Percentiles rank a stretch among this genome's conserved stretches.
phyloP scores from a whole-genome alignment of 2,329 filamentous ascomycete species.

The Cryphonectria nitschkei region DNA sequence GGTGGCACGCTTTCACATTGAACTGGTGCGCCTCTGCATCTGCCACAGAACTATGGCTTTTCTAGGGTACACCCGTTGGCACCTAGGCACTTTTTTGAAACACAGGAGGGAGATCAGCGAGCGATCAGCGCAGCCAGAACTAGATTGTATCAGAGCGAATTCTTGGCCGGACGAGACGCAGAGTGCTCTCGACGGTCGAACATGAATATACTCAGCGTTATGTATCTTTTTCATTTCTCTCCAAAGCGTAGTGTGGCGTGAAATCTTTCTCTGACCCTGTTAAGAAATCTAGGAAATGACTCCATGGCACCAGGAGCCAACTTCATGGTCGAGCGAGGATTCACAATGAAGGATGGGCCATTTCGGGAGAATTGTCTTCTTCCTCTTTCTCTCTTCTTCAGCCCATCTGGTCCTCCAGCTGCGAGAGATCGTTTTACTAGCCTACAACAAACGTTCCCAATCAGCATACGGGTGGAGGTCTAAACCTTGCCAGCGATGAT shows the following conservation, averaged over 20 bases:
- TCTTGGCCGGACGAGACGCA: background rate
- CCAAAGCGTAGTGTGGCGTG: background rate
- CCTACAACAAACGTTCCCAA: background rate
- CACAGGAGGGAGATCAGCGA: background rate
- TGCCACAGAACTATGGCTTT: too few relatives aligned
- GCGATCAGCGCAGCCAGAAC: background rate
- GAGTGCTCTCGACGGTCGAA: background rate
- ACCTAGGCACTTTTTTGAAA: too few relatives aligned
- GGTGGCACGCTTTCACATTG: background rate
- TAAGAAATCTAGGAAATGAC: background rate
- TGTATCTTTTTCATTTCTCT: background rate
- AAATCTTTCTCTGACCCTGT: background rate
- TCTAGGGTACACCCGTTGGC: too few relatives aligned
- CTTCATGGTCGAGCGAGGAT: background rate
- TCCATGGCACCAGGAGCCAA: background rate
- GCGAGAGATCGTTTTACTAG: too few relatives aligned
- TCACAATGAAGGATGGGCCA: too few relatives aligned
- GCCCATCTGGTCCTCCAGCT: background rate
- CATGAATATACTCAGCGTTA: background rate
- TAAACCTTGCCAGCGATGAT: slow-evolving; percentile 15
- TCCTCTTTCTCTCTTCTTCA: too few relatives aligned
- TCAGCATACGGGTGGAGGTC: background rate
- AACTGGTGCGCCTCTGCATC: background rate
- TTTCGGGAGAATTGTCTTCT: too few relatives aligned
- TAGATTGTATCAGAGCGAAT: background rate